phyloP scores from a whole-genome alignment of 1,139 yeast genomes.

The Lodderomyces theae region DNA sequence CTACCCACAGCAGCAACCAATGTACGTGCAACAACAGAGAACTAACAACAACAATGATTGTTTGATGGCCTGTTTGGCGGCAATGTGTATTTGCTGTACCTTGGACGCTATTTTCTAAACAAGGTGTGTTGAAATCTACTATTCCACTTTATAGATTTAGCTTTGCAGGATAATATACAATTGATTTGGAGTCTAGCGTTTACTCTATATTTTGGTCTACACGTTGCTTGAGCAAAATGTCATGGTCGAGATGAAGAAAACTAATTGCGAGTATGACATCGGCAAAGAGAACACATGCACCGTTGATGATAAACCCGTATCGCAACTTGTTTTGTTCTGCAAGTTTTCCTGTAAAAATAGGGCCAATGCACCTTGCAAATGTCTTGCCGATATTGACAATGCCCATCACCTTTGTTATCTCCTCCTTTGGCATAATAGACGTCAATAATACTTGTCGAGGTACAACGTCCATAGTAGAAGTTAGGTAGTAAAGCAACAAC shows the following conservation, averaged over 20 bases:
- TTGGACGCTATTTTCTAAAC: constrained; percentile 59
- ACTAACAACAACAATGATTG: constrained; percentile 45
- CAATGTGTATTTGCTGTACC: constrained; percentile 72
- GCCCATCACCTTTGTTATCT: constrained; percentile 77
- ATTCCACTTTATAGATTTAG: constrained; percentile 1
- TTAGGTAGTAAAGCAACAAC: constrained; percentile 48
- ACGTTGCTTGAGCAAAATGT: constrained; percentile 29
- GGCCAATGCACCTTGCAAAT: constrained; percentile 79
- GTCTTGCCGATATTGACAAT: constrained; percentile 84
- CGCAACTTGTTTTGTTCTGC: constrained; percentile 53
- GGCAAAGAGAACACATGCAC: constrained; percentile 48
- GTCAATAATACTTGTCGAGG: constrained; percentile 82
- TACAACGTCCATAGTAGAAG: constrained; percentile 85
- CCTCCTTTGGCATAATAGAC: constrained; percentile 58
- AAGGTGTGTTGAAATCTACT: no score
- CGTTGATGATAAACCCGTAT: constrained; percentile 63
- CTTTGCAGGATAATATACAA: not conserved
- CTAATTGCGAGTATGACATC: constrained; percentile 41
- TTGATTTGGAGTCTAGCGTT: not conserved
- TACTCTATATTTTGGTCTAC: constrained; percentile 12
- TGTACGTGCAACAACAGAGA: constrained; percentile 58
- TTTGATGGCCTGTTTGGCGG: constrained; percentile 69
- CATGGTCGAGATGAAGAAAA: constrained; percentile 39
- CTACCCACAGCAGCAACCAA: constrained; percentile 48
- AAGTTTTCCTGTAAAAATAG: constrained; percentile 70